These are phyloP conservation scores for Plenodomus lindquistii DNA, from an alignment of 2,329 filamentous ascomycete species.

Conservation along the genomic window DNA sequence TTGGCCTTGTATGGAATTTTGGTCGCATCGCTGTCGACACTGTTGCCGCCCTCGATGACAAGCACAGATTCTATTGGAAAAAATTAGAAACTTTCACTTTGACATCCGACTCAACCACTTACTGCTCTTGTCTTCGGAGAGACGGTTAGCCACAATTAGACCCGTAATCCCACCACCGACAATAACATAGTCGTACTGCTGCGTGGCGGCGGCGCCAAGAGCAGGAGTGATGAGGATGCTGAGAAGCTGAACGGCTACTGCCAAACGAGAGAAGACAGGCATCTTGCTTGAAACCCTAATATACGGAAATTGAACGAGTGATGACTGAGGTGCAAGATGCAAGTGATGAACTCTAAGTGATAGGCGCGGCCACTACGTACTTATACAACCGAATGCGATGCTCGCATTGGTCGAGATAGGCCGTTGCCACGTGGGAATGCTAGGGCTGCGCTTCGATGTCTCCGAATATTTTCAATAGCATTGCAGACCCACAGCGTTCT, in stretches of 20 bases:
- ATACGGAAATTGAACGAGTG: constrained; percentile 19
- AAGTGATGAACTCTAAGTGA: constrained; percentile 1
- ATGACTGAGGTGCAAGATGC: constrained; percentile 5
- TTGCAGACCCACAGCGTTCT: constrained; percentile 4
- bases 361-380: constrained; percentile 11
- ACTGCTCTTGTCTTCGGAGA: constrained; percentile 31
- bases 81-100: constrained; percentile 4
- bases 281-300: constrained; percentile 17
- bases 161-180: constrained; percentile 38
- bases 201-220: constrained; percentile 12
- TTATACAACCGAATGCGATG: constrained; percentile 18
- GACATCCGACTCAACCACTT: neutral
- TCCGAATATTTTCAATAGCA: neutral
- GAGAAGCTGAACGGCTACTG: constrained; percentile 29
- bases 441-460: constrained; percentile 12
- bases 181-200: constrained; percentile 37
- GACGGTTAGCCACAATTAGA: constrained; percentile 32
- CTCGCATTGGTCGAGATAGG: constrained; percentile 14
- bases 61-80: constrained; percentile 22
- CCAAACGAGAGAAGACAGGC: constrained; percentile 30
- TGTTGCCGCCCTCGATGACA: constrained; percentile 32
- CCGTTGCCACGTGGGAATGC: constrained; percentile 15
- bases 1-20: constrained; percentile 34
- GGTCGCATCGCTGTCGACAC: constrained; percentile 25
- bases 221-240: constrained; percentile 24